Evolutionary conservation across 257 asterid genomes (phyloP), one percentile per base, ranked within the genome.

Genomic region (Marsdenia floribunda): DNA sequence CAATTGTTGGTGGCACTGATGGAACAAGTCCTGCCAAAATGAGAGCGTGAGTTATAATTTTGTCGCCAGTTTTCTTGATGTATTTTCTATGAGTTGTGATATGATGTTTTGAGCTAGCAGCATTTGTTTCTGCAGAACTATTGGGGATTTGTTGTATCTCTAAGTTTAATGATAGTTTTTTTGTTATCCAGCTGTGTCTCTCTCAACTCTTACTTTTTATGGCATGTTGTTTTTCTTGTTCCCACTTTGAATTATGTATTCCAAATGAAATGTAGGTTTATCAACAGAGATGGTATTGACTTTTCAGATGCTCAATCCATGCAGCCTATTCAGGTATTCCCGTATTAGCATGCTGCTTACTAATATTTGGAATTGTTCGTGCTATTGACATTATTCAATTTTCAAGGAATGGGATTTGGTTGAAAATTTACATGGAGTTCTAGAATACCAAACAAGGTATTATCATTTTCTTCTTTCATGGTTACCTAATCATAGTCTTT

Each of bases 371-470:
- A 64, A 69, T 68, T 46, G 21, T 73, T 26, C 42, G 49, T 74
- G 49, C 57, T n/a, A 73, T 26, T 79, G 71, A 76, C 72, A 50
- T 78, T 55, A 13, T 71, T 80, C 73, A 71, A 79, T 70, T 80
- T 80, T 55, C 49, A 79, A 94, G 99, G 99, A 94, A 87, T 94
- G 99, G 99, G 99, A 94, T 73, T 82, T 94, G 85, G 96, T 70
- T 7, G 97, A 94, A 81, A 94, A 94, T 75, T 80, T 94, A 63
- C 90, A 94, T 81, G 97, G 99, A 79, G 91, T 87, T 77, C 70
- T 94, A 76, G 99, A 94, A 73, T 94, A 88, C 84, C 99, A 94
- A 83, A 94, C 97, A 44, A 92, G 99, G 97, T 94, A 82, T 77
- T 55, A 37, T 44, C 37, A 40, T 10, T 81, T 77, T 72, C 58